Base-by-base conservation (phyloP, 495 filamentous ascomycete species). In the Thermochaetoides thermophila region DNA sequence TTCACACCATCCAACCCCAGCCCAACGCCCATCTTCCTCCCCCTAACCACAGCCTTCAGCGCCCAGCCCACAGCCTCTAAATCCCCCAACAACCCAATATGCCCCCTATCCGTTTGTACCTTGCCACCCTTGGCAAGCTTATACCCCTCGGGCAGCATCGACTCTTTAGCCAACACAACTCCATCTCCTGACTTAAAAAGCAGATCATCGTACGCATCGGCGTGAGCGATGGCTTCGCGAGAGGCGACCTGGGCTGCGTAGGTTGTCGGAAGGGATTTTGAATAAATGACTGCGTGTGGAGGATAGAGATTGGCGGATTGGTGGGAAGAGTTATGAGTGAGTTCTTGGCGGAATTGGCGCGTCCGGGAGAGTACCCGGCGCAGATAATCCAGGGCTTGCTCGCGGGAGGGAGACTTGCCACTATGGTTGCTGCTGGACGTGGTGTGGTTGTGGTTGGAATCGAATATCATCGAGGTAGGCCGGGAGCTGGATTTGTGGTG, bases 121-220 rank as follows among this genome's bases (percentile, higher is more conserved):
- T 78, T 62, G 0, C 84, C 85, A 17, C 74, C 73, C 37, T 61
- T 68, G 2, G 73, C 79, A 32, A 76, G 57, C 32, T 64, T 66
- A 49, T 95, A 96, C 0, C 85, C 85, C 5, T 62, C 54, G 1
- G 87, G 86, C 39, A 91, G 49, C 85, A 91, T 89, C 0, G 85
- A 81, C 34, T 86, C 81, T 25, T 64, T 65, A 0, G 87, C 84
- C 11, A 96, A 63, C 48, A 84, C 84, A 0, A 96, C 87, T 0
- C 87, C 87, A 52, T 96, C 87, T 0, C 87, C 87, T 22, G 73
- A 76, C 0, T 76, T 79, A 55, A 95, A 95, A 0, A 81, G 71
- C 3, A 94, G 61, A 37, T 92, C 76, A 40, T 93, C 87, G 48
- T 92, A 96, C 2, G 77, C 76, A 56, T 91, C 83, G 1, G 70